phyloP scores from a whole-genome alignment of 495 filamentous ascomycete species.

The Penicillium nucicola region DNA sequence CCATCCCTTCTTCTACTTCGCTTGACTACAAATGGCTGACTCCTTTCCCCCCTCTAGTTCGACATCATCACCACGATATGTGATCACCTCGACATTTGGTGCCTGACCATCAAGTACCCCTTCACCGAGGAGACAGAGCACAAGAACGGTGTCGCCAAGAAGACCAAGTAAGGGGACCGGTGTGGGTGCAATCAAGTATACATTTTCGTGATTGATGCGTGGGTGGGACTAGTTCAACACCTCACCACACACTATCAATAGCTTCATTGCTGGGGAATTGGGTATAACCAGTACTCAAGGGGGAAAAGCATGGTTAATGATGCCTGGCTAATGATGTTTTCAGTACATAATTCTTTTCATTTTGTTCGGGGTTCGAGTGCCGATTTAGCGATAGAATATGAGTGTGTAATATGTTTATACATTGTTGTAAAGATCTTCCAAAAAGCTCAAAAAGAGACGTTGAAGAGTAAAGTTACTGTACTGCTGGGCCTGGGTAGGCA shows the following conservation, averaged over 20 bases:
- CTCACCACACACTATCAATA: slow-evolving; percentile 12
- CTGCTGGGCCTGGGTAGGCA: no score
- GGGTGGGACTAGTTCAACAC: slow-evolving; percentile 19
- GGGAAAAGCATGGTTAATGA: background rate
- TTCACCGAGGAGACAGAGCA: slow-evolving; percentile 30
- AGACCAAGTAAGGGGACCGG: slow-evolving; percentile 20
- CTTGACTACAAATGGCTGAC: background rate
- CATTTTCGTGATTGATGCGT: slow-evolving; percentile 2
- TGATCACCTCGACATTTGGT: slow-evolving; percentile 97
- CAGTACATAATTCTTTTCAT: slow-evolving; percentile 7
- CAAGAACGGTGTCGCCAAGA: slow-evolving; percentile 29
- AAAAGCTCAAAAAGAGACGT: no score
- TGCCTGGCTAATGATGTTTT: slow-evolving; percentile 6
- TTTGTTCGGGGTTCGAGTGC: background rate
- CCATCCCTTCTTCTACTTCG: background rate
- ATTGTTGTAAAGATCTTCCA: slow-evolving; percentile 3
- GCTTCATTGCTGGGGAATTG: slow-evolving; percentile 8
- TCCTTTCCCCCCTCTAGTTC: slow-evolving; percentile 35
- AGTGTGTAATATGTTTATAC: background rate
- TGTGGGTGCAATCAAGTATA: background rate
- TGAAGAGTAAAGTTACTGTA: no score
- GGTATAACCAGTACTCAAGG: background rate
- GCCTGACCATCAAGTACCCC: slow-evolving; percentile 84
- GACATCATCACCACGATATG: slow-evolving; percentile 97
- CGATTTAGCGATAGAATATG: slow-evolving; percentile 8